Conservation (phyloP, 148 eudicot species). For the Cornus florida region DNA sequence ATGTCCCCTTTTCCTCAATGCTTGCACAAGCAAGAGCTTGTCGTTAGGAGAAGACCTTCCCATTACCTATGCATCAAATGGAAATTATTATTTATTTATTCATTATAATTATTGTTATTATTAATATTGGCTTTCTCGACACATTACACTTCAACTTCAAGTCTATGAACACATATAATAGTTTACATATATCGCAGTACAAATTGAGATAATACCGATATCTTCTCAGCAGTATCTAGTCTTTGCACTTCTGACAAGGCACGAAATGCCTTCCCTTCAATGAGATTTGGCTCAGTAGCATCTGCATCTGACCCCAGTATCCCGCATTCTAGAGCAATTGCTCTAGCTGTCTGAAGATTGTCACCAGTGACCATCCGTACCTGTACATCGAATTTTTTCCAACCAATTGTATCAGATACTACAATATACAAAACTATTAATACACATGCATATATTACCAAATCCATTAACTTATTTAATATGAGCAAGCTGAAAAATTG, state of each 20-base stretch:
- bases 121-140: background rate
- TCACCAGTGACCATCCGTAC: constrained; percentile 93
- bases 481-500: background rate
- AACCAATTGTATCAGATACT: background rate
- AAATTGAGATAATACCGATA: constrained; percentile 44
- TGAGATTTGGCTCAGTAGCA: constrained; percentile 58
- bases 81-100: background rate
- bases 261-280: constrained; percentile 77
- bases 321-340: constrained; percentile 83
- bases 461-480: background rate
- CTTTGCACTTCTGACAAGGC: constrained; percentile 46
- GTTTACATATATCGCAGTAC: background rate
- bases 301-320: constrained; percentile 67
- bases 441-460: too few species aligned
- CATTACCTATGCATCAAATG: constrained; percentile 52
- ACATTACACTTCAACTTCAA: background rate
- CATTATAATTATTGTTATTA: too few species aligned
- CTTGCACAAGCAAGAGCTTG: constrained; percentile 79
- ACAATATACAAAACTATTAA: background rate
- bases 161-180: background rate
- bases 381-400: constrained; percentile 20
- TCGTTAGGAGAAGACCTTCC: constrained; percentile 87
- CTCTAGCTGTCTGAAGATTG: constrained; percentile 74
- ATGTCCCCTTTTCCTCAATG: constrained; percentile 70
- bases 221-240: constrained; percentile 56